These are phyloP conservation scores for Coelastrella sp. DNA, from an alignment of 139 green algal species.

Conservation along the genomic window DNA sequence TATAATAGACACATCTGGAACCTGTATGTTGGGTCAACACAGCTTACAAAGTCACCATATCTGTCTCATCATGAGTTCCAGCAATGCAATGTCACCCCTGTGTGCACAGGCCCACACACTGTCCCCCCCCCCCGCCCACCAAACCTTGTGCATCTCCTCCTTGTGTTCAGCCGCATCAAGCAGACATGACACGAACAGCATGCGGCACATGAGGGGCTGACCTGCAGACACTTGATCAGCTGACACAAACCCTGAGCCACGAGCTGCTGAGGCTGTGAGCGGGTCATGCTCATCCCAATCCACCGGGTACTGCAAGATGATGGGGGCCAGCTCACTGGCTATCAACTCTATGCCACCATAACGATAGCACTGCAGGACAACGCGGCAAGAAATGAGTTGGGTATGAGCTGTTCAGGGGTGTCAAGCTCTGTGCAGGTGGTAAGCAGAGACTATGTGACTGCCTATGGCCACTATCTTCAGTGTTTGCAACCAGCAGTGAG, in stretches of 20 bases:
- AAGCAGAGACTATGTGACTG: too few species aligned
- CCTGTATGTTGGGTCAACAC: too few species aligned
- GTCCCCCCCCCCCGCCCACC: too few species aligned
- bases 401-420: background rate
- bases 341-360: slow-evolving; percentile 10
- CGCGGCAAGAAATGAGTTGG: background rate
- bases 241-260: background rate
- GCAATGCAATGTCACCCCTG: background rate
- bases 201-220: background rate
- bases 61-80: background rate
- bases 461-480: too few species aligned
- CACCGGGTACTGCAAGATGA: background rate
- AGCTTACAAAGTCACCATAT: too few species aligned
- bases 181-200: slow-evolving; percentile 10
- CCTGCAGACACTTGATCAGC: background rate
- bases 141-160: background rate
- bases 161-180: background rate
- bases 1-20: too few species aligned
- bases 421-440: background rate
- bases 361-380: background rate
- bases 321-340: background rate
- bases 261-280: background rate
- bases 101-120: background rate
- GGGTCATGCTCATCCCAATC: background rate
- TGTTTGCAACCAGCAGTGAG: background rate